A percentile compares a stretch with the other conserved stretches of the same genome.
These are phyloP conservation scores for Tetrapisispora taiwanensis DNA, from an alignment of 805 yeast genomes.

Conservation along the genomic window DNA sequence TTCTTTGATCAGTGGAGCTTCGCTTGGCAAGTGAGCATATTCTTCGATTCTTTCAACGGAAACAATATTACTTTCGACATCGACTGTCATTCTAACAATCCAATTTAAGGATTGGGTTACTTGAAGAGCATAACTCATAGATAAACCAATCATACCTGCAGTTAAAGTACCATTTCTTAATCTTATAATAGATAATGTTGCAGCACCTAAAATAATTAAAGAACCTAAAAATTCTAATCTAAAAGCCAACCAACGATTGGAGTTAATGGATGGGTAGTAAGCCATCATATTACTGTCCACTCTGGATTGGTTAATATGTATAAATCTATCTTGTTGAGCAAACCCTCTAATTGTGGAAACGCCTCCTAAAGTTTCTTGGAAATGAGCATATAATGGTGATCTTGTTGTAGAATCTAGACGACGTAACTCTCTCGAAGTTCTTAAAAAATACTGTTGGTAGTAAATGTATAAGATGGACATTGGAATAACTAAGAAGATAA, in stretches of 20 bases:
- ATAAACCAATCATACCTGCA: constrained; percentile 89
- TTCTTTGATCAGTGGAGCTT: constrained; percentile 67
- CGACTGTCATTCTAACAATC: constrained; percentile 98
- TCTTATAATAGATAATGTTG: constrained; percentile 68
- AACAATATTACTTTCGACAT: constrained; percentile 94
- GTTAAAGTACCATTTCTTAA: constrained; percentile 59
- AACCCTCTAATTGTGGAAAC: constrained; percentile 69
- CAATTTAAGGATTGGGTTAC: constrained; percentile 89
- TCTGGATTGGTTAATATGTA: constrained; percentile 52
- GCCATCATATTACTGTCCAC: constrained; percentile 87
- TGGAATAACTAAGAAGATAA: constrained; percentile 64
- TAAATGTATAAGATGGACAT: constrained; percentile 51
- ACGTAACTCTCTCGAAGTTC: constrained; percentile 72
- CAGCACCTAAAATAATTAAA: constrained; percentile 73
- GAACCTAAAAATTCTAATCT: constrained; percentile 89
- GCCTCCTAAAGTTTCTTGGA: constrained; percentile 74
- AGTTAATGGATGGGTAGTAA: constrained; percentile 80
- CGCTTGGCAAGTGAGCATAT: constrained; percentile 68
- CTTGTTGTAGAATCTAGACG: constrained; percentile 71
- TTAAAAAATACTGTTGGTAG: constrained; percentile 67
- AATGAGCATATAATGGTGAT: constrained; percentile 75
- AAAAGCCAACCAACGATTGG: constrained; percentile 96
- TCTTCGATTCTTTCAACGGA: constrained; percentile 92
- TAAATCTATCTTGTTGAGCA: constrained; percentile 53
- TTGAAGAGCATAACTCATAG: constrained; percentile 87